phyloP scores from a whole-genome alignment of 352 stramenopile genomes.

The Pythium folliculosum region DNA sequence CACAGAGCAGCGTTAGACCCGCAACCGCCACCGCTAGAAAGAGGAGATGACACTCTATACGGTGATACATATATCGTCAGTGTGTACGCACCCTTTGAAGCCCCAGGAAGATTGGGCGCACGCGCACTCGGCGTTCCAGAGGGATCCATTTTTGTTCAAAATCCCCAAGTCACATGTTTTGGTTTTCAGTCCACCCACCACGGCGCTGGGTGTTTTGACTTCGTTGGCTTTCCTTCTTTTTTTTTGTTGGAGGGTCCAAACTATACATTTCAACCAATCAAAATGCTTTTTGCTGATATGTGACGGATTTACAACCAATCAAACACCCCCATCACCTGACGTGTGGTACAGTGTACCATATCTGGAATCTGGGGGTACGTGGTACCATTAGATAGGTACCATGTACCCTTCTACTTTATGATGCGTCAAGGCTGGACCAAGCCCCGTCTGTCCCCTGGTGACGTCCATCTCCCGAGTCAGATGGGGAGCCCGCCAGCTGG shows the following conservation, averaged over 20 bases:
- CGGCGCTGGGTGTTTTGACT: conserved; percentile 11
- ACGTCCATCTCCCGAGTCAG: conserved; percentile 21
- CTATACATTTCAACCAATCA: conserved; percentile 10
- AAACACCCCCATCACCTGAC: no score
- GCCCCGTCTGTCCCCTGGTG: not conserved
- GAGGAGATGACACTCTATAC: not conserved
- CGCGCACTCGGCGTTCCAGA: not conserved
- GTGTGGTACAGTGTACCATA: conserved; percentile 20
- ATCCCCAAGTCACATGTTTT: conserved; percentile 28
- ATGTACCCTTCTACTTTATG: conserved; percentile 8
- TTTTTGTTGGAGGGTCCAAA: conserved; percentile 7
- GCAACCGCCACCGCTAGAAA: not conserved
- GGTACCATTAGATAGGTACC: conserved; percentile 1
- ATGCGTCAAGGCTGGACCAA: conserved; percentile 6
- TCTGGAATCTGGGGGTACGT: not conserved
- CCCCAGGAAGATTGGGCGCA: not conserved
- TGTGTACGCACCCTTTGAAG: conserved; percentile 9
- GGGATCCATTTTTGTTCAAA: conserved; percentile 24
- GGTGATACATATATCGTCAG: not conserved
- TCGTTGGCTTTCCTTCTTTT: conserved; percentile 16
- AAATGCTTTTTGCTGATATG: not conserved
- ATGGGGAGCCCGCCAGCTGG: conserved; percentile 8
- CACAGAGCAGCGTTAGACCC: conserved; percentile 11
- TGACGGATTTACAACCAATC: not conserved
- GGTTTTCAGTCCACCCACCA: conserved; percentile 6